These are phyloP conservation scores for Sicyos baderoa DNA, from an alignment of 306 rosid species.

Conservation along the genomic window DNA sequence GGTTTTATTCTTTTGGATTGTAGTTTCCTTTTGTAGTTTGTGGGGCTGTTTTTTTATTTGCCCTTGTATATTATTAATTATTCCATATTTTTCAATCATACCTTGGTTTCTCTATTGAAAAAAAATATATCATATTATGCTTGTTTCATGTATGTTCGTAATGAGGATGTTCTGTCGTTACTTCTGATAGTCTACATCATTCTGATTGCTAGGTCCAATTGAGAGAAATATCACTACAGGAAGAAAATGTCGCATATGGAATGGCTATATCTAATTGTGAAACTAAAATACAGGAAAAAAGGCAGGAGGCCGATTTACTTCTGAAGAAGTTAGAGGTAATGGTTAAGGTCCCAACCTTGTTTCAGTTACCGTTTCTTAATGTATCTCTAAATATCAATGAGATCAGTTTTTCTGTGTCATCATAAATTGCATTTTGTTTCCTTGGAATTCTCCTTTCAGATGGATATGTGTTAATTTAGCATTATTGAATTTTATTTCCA, in stretches of 20 bases:
- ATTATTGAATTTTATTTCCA: conserved; percentile 1
- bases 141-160: background rate
- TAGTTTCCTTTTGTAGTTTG: background rate
- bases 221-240: conserved; percentile 66
- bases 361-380: background rate
- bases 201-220: conserved; percentile 53
- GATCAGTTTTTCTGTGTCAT: background rate
- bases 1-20: background rate
- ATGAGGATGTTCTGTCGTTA: background rate
- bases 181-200: background rate
- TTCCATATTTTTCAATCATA: too few species aligned
- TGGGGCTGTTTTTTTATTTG: background rate
- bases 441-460: background rate
- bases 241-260: conserved; percentile 66
- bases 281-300: conserved; percentile 56
- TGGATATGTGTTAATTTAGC: background rate
- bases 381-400: background rate
- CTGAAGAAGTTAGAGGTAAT: conserved; percentile 52
- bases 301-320: conserved; percentile 49
- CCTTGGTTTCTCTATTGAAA: too few species aligned
- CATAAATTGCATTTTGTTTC: background rate
- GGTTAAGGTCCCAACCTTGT: conserved; percentile 1
- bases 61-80: too few species aligned
- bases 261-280: conserved; percentile 54
- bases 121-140: background rate